Evolutionary conservation across 1,139 yeast genomes (phyloP).

Genomic region (Entelexis paramagnoliae): DNA sequence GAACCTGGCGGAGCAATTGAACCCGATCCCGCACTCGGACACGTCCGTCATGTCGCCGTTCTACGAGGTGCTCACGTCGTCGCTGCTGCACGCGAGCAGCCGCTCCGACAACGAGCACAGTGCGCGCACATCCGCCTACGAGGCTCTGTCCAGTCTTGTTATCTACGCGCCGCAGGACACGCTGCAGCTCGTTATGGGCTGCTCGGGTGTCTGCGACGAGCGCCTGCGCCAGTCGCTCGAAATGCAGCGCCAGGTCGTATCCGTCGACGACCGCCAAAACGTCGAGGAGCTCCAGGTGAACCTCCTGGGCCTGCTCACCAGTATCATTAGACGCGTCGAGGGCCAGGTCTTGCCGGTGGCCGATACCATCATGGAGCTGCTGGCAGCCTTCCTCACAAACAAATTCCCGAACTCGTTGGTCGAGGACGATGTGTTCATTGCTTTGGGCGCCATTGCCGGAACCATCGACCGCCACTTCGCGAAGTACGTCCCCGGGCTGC

Average conservation of each 20-base stretch:
- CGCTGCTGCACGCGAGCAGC: constrained; percentile 56
- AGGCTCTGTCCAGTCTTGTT: constrained; percentile 77
- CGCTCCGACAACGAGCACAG: constrained; percentile 73
- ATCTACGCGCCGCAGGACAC: constrained; percentile 64
- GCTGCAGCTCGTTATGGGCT: constrained; percentile 53
- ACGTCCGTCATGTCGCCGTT: constrained; percentile 63
- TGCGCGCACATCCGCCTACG: constrained; percentile 92
- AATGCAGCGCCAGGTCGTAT: constrained; percentile 39
- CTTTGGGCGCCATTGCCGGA: constrained; percentile 79
- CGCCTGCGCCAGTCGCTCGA: constrained; percentile 63
- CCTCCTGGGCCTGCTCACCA: constrained; percentile 75
- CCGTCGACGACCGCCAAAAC: constrained; percentile 58
- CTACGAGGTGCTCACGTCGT: constrained; percentile 58
- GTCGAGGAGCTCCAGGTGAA: constrained; percentile 85
- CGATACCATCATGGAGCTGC: constrained; percentile 74
- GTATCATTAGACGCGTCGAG: constrained; percentile 76
- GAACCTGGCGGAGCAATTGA: constrained; percentile 75
- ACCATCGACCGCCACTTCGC: constrained; percentile 62
- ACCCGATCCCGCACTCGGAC: constrained; percentile 43
- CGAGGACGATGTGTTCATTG: constrained; percentile 90
- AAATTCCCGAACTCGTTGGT: constrained; percentile 59
- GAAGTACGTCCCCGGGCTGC: constrained; percentile 67
- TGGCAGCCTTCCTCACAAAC: constrained; percentile 57
- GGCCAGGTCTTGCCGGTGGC: constrained; percentile 50
- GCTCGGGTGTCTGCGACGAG: constrained; percentile 63